Evolutionary conservation across 192 early-diverging fungal species (phyloP), one percentile per base, ranked within the genome.

Genomic region (Rhizophagus sp.): DNA sequence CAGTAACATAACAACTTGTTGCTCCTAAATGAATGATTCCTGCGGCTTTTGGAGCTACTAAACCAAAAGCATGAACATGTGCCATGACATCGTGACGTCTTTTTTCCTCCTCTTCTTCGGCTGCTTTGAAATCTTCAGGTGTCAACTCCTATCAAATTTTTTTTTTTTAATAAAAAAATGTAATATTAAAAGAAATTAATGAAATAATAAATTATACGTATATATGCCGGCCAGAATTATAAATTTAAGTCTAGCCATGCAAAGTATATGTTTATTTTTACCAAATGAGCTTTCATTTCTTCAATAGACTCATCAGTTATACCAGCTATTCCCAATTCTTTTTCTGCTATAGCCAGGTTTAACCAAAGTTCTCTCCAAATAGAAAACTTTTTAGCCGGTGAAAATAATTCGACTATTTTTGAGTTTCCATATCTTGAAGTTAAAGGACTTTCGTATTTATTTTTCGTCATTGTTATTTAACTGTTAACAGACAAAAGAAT

Each of bases 61-160:
- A 81, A 62, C 96, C 97, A 86, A 96, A 96, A 22, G 97, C 94
- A 85, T 99, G 97, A 39, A 99, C 98, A 82, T 99, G 98, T n/a
- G 98, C 97, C 97, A 99, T 99, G 65, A 99, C 98, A 86, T 99
- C 98, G 86, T 99, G 98, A 19, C 98, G 89, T 19, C 97, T 89
- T 72, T 91, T 90, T 89, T 95, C 95, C 82, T 99, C 98, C 85
- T 99, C 98, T 39, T 84, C 91, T 47, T 92, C 93, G 49, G 96
- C 98, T 52, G 96, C 80, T 47, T 82, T 87, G 84, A 96, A 99
- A 87, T 99, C 98, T 82, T 97, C 97, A 81, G 95, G 91, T 80
- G 47, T 76, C 30, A 62, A 36, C 22, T 36, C 17, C 76, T 70
- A 34, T 22, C 25, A 50, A 33, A 41, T 0, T 27, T 66, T 49